Conservation (phyloP, 352 stramenopile genomes). For the Pythium pyrilobum region DNA sequence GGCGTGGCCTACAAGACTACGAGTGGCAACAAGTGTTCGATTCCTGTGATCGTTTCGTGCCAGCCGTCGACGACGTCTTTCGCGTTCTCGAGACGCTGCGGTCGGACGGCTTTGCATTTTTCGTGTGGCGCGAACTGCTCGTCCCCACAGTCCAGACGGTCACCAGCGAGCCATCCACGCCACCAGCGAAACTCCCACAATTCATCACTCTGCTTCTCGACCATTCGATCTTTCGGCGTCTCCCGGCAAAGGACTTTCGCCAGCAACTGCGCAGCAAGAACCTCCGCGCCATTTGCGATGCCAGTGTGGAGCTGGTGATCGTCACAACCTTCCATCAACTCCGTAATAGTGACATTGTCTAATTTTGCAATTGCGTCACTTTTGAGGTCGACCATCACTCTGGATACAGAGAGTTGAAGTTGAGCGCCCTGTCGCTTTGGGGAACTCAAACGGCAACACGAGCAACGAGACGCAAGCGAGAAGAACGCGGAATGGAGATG, state of each 20-base stretch:
- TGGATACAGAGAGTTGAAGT: slow-evolving; percentile 10
- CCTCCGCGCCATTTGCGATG: slow-evolving; percentile 35
- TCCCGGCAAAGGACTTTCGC: slow-evolving; percentile 56
- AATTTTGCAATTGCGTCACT: not conserved
- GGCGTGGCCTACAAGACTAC: slow-evolving; percentile 27
- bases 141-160: slow-evolving; percentile 19
- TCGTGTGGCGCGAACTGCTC: slow-evolving; percentile 55
- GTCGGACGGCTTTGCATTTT: slow-evolving; percentile 34
- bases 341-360: slow-evolving; percentile 14
- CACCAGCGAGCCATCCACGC: not conserved
- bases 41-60: slow-evolving; percentile 1
- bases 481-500: not conserved
- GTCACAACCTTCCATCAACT: slow-evolving; percentile 41
- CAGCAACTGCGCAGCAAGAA: slow-evolving; percentile 41
- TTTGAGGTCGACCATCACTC: slow-evolving; percentile 8
- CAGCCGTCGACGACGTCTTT: slow-evolving; percentile 20
- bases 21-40: slow-evolving; percentile 39
- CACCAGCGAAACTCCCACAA: not conserved
- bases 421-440: not conserved
- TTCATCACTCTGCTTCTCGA: slow-evolving; percentile 26
- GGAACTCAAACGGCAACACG: not conserved
- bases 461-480: not conserved
- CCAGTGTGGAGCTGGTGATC: slow-evolving; percentile 36
- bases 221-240: slow-evolving; percentile 23
- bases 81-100: slow-evolving; percentile 33